phyloP scores from a whole-genome alignment of 257 asterid genomes.

The Knoxia roxburghii region DNA sequence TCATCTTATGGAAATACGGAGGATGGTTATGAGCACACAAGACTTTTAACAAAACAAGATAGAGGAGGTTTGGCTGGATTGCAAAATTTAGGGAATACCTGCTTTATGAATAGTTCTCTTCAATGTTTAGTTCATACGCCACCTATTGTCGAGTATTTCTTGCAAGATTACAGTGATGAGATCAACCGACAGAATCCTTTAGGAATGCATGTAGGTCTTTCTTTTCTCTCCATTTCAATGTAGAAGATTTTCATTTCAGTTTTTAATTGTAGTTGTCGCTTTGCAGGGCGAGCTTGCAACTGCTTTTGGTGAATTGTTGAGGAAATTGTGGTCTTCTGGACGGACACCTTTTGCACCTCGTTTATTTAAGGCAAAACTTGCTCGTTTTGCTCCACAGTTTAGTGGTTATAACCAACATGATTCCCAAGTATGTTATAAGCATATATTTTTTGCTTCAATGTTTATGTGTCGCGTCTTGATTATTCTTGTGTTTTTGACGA shows the following conservation, averaged over 20 bases:
- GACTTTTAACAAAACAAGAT: conserved; percentile 46
- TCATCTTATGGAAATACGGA: conserved; percentile 50
- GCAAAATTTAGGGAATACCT: conserved; percentile 94
- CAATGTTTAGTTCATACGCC: conserved; percentile 98
- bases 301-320: conserved; percentile 85
- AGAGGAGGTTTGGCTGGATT: conserved; percentile 85
- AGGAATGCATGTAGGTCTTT: conserved; percentile 78
- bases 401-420: conserved; percentile 99
- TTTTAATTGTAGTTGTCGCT: conserved; percentile 25
- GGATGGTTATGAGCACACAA: conserved; percentile 47
- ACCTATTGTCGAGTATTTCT: conserved; percentile 71
- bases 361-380: conserved; percentile 80
- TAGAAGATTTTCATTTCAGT: conserved; percentile 12
- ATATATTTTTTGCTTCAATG: not conserved
- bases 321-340: conserved; percentile 97
- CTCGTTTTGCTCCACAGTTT: conserved; percentile 98
- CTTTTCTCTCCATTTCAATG: conserved; percentile 21
- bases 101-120: conserved; percentile 96
- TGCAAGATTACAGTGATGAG: conserved; percentile 76
- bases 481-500: not conserved
- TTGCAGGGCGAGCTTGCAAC: conserved; percentile 97
- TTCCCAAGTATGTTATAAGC: conserved; percentile 59
- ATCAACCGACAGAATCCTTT: conserved; percentile 79
- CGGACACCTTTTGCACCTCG: conserved; percentile 84
- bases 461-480: not conserved